Evolutionary conservation across 106 monocot genomes (phyloP).

Genomic region (Agapanthus africanus): DNA sequence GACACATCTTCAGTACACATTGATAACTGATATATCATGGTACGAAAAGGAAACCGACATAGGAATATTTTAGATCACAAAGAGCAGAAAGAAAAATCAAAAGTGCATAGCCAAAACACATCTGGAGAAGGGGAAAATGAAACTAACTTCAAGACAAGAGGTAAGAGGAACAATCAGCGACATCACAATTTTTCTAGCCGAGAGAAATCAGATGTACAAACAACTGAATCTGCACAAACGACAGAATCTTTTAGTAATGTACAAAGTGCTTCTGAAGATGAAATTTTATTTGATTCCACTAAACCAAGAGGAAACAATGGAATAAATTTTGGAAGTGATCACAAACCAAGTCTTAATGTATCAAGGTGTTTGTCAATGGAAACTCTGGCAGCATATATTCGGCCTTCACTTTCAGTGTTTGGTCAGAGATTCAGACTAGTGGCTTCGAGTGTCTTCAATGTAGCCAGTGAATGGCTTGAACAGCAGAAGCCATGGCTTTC

Average conservation of each 20-base stretch:
- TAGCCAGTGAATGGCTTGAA: slow-evolving; percentile 41
- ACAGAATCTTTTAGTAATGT: no score
- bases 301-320: no score
- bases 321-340: slow-evolving; percentile 8
- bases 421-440: slow-evolving; percentile 24
- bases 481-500: slow-evolving; percentile 53
- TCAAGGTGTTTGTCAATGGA: no score
- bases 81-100: slow-evolving; percentile 21
- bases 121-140: no score
- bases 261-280: slow-evolving; percentile 13
- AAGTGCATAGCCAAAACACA: slow-evolving; percentile 11
- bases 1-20: no score
- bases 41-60: slow-evolving; percentile 52
- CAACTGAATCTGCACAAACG: slow-evolving; percentile 11
- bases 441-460: slow-evolving; percentile 28
- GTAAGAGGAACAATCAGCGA: slow-evolving; percentile 29
- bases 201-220: slow-evolving; percentile 22
- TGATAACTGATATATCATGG: slow-evolving; percentile 38
- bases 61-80: slow-evolving; percentile 36
- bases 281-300: slow-evolving; percentile 19
- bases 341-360: slow-evolving; percentile 5
- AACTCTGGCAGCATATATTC: slow-evolving; percentile 8
- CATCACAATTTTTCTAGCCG: slow-evolving; percentile 7
- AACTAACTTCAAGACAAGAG: no score
- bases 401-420: slow-evolving; percentile 15